Percentiles rank a stretch among this genome's conserved stretches.
These are phyloP conservation scores for Scheffersomyces illinoinensis DNA, from an alignment of 1,139 yeast genomes.

Conservation along the genomic window DNA sequence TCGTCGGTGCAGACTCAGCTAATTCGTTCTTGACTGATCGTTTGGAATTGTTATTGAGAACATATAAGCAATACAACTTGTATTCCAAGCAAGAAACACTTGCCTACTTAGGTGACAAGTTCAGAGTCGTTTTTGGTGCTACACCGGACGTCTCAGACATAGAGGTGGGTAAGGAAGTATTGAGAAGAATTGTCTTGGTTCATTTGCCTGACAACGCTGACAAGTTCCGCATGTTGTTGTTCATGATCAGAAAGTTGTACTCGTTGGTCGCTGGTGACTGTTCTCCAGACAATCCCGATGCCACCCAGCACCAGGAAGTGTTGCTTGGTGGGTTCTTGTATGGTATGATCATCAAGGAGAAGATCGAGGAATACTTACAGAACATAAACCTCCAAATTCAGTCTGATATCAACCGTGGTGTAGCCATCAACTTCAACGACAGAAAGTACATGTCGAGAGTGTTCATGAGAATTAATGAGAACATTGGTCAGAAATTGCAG, in stretches of 20 bases:
- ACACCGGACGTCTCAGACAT: constrained; percentile 85
- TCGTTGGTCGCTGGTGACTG: constrained; percentile 96
- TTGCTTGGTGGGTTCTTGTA: constrained; percentile 93
- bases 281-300: constrained; percentile 97
- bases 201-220: constrained; percentile 74
- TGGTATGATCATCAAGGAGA: constrained; percentile 96
- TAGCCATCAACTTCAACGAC: constrained; percentile 82
- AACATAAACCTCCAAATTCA: constrained; percentile 72
- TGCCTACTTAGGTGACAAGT: constrained; percentile 93
- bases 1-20: constrained; percentile 81
- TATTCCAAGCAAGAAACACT: constrained; percentile 84
- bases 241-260: constrained; percentile 94
- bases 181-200: constrained; percentile 83
- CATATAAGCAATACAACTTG: constrained; percentile 78
- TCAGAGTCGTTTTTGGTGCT: constrained; percentile 89
- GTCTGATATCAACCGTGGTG: constrained; percentile 78
- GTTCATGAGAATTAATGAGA: constrained; percentile 79
- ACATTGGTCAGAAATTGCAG: constrained; percentile 91
- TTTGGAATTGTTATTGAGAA: constrained; percentile 85
- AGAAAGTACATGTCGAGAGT: constrained; percentile 81
- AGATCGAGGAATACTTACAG: constrained; percentile 87
- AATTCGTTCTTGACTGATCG: constrained; percentile 98
- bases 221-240: constrained; percentile 82
- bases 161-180: constrained; percentile 86
- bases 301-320: constrained; percentile 98